phyloP scores from a whole-genome alignment of 441 rosid genomes.

The California macrophylla region DNA sequence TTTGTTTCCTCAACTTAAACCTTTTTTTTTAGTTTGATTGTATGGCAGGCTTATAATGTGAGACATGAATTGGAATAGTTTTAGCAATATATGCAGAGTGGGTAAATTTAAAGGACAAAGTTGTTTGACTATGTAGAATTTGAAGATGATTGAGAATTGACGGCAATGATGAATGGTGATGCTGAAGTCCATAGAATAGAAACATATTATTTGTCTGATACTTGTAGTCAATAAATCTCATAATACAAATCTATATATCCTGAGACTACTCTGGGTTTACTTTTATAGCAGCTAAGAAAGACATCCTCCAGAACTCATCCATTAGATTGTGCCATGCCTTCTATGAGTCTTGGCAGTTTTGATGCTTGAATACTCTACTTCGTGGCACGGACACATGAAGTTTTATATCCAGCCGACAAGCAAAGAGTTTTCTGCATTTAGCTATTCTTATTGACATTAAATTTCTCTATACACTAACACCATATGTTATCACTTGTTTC shows the following conservation, averaged over 20 bases:
- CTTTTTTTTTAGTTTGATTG: background rate
- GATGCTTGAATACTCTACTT: no score
- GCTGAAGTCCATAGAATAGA: background rate
- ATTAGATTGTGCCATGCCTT: background rate
- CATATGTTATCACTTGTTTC: background rate
- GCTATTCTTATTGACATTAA: no score
- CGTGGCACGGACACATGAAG: no score
- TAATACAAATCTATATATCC: background rate
- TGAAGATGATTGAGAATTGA: conserved; percentile 4
- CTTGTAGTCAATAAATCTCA: background rate
- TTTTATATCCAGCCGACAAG: no score
- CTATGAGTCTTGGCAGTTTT: background rate
- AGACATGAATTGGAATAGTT: background rate
- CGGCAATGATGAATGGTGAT: background rate
- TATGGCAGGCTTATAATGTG: background rate
- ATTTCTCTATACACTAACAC: no score
- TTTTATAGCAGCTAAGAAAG: background rate
- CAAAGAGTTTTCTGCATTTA: no score
- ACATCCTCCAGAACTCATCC: background rate
- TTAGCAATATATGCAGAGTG: background rate
- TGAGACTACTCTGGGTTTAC: background rate
- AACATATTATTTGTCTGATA: background rate
- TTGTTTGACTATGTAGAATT: background rate
- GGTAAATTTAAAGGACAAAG: conserved; percentile 1
- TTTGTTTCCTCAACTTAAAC: background rate